Percentiles rank a stretch among this genome's conserved stretches.
Conservation (phyloP, 164 flowering plant species). For the Magnolia sinica region DNA sequence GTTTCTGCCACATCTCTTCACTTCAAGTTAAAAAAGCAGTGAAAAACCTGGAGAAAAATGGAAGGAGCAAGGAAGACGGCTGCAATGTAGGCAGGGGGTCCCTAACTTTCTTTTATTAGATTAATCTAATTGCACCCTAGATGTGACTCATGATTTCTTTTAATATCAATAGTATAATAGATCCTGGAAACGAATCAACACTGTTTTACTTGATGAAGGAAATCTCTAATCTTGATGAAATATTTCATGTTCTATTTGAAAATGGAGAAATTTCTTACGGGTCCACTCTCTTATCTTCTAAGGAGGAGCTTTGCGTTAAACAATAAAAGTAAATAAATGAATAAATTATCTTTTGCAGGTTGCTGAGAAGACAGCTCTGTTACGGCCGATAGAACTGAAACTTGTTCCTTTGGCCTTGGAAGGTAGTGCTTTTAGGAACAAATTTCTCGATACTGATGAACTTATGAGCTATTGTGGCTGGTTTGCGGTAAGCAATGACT, state of each 20-base stretch:
- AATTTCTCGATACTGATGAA: slow-evolving; percentile 84
- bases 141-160: not conserved
- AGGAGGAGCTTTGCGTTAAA: not conserved
- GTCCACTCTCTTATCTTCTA: not conserved
- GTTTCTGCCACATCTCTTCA: not conserved
- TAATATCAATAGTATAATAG: not conserved
- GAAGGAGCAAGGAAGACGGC: not conserved
- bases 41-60: no score
- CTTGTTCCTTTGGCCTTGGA: slow-evolving; percentile 87
- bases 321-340: not conserved
- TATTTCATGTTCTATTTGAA: not conserved
- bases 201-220: slow-evolving; percentile 6
- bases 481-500: slow-evolving; percentile 69
- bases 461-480: slow-evolving; percentile 81
- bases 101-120: not conserved
- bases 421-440: slow-evolving; percentile 86
- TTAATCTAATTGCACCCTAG: not conserved
- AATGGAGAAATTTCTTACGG: not conserved
- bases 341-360: slow-evolving; percentile 51
- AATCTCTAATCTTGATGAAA: not conserved
- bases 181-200: not conserved
- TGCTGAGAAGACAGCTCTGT: slow-evolving; percentile 84
- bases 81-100: not conserved
- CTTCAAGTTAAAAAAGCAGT: not conserved
- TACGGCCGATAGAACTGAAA: slow-evolving; percentile 77